These are phyloP conservation scores for Saccharomycopsis fermentans DNA, from an alignment of 805 yeast species.

Conservation along the genomic window DNA sequence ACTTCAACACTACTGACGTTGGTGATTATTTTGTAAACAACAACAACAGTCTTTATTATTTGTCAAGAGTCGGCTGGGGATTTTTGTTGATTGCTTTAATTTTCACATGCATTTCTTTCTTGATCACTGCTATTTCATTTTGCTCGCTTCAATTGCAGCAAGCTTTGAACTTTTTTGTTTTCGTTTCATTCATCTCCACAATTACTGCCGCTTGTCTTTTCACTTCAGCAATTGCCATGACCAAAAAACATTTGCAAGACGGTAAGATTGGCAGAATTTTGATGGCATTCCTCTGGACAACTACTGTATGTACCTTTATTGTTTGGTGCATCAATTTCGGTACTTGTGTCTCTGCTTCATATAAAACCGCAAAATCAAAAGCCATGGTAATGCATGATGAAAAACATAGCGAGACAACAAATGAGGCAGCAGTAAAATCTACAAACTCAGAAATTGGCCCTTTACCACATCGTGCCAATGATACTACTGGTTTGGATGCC, in stretches of 20 bases:
- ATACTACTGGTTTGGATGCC: background rate
- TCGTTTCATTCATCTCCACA: slow-evolving; percentile 2
- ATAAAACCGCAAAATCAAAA: slow-evolving; percentile 5
- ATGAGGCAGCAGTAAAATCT: background rate
- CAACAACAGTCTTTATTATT: slow-evolving; percentile 48
- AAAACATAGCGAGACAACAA: background rate
- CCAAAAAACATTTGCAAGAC: slow-evolving; percentile 53
- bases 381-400: background rate
- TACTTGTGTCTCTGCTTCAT: slow-evolving; percentile 17
- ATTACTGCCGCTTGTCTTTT: slow-evolving; percentile 8
- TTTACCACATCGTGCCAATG: background rate
- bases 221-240: slow-evolving; percentile 41
- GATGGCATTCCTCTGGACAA: slow-evolving; percentile 62
- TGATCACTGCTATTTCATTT: slow-evolving; percentile 44
- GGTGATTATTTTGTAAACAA: slow-evolving; percentile 31
- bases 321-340: slow-evolving; percentile 44
- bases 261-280: slow-evolving; percentile 45
- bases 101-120: slow-evolving; percentile 51
- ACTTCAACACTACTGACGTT: slow-evolving; percentile 40
- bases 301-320: slow-evolving; percentile 42
- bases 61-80: slow-evolving; percentile 59
- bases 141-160: slow-evolving; percentile 46
- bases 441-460: background rate
- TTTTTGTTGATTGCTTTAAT: slow-evolving; percentile 49
- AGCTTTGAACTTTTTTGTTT: slow-evolving; percentile 33